Conservation (phyloP, 805 yeast species). For the Candida ulmi region DNA sequence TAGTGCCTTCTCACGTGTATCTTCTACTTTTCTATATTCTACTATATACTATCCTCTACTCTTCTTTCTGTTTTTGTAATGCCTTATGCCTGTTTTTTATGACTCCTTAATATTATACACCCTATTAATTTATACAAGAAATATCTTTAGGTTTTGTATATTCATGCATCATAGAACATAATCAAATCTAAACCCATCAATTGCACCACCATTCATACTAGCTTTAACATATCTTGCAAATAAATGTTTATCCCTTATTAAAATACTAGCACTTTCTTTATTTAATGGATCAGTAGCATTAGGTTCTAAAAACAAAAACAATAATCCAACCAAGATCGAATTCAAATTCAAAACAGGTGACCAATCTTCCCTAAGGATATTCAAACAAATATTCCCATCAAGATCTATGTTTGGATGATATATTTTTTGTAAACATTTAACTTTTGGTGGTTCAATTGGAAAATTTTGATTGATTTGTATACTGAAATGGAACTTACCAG, state of each 20-base stretch:
- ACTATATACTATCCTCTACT: too few relatives aligned
- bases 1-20: too few relatives aligned
- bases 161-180: slow-evolving; percentile 41
- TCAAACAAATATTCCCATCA: slow-evolving; percentile 87
- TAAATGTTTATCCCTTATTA: slow-evolving; percentile 36
- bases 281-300: slow-evolving; percentile 90
- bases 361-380: slow-evolving; percentile 94
- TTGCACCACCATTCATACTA: slow-evolving; percentile 69
- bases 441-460: slow-evolving; percentile 92
- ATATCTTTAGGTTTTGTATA: too few relatives aligned
- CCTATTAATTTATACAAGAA: too few relatives aligned
- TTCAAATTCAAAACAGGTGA: slow-evolving; percentile 84
- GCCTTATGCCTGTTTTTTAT: too few relatives aligned
- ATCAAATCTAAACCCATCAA: slow-evolving; percentile 59
- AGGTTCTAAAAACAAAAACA: slow-evolving; percentile 84
- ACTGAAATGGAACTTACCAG: slow-evolving; percentile 68
- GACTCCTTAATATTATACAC: too few relatives aligned
- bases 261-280: slow-evolving; percentile 73
- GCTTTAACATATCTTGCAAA: slow-evolving; percentile 54
- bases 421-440: slow-evolving; percentile 61
- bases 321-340: slow-evolving; percentile 76
- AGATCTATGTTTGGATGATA: slow-evolving; percentile 93
- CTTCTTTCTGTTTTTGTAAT: too few relatives aligned
- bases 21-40: too few relatives aligned
- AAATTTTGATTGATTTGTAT: slow-evolving; percentile 63